These are phyloP conservation scores for Pholiota molesta DNA, from an alignment of 768 basidiomycete genomes.

Conservation along the genomic window DNA sequence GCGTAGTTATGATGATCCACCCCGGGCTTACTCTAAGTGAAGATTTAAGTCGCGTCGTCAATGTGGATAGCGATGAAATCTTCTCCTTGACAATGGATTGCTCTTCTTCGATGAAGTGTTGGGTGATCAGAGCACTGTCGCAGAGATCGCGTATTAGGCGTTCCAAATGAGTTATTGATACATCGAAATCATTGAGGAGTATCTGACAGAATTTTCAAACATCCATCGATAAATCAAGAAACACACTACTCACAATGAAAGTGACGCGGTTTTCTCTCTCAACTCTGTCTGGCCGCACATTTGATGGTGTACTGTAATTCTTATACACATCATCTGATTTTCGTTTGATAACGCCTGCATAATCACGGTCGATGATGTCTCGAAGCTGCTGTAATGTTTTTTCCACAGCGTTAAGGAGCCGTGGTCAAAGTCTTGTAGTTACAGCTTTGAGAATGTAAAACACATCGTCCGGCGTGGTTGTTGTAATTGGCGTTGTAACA, in stretches of 20 bases:
- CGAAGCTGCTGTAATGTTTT: slow-evolving; percentile 63
- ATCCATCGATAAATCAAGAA: background rate
- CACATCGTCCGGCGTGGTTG: slow-evolving; percentile 88
- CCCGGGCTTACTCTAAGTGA: slow-evolving; percentile 63
- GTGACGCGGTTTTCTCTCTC: slow-evolving; percentile 79
- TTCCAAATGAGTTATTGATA: slow-evolving; percentile 89
- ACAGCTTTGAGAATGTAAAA: slow-evolving; percentile 95
- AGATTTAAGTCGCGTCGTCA: slow-evolving; percentile 67
- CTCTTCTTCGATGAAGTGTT: slow-evolving; percentile 69
- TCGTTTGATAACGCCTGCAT: slow-evolving; percentile 75
- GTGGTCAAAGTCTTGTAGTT: slow-evolving; percentile 78
- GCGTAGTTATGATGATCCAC: background rate
- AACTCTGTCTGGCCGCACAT: slow-evolving; percentile 66
- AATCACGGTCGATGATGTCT: slow-evolving; percentile 83
- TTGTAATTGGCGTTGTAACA: slow-evolving; percentile 63
- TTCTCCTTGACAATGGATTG: slow-evolving; percentile 49
- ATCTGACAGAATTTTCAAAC: slow-evolving; percentile 52
- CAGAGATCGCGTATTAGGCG: slow-evolving; percentile 71
- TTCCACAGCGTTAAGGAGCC: slow-evolving; percentile 61
- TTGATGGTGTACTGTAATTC: slow-evolving; percentile 42
- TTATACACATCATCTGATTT: slow-evolving; percentile 91
- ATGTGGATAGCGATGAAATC: slow-evolving; percentile 52
- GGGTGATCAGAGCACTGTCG: slow-evolving; percentile 54
- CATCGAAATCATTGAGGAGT: slow-evolving; percentile 91
- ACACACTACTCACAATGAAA: slow-evolving; percentile 71